Evolutionary conservation across 305 asterid genomes (phyloP), one percentile per base, ranked within the genome.

Genomic region (Rubia peregrina): DNA sequence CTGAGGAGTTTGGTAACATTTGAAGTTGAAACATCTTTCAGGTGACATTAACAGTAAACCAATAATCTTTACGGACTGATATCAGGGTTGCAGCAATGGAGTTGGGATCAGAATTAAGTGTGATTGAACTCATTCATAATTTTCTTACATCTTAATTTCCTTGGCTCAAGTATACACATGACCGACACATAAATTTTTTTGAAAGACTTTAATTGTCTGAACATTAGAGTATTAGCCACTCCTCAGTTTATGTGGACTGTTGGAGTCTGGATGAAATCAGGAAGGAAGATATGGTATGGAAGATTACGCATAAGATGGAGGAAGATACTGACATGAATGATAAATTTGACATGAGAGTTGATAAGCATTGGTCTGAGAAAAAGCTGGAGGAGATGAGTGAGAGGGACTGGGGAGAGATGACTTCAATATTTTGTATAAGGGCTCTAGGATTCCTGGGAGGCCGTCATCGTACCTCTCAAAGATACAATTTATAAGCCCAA

Each of bases 51-150:
- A 87, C 97, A 24, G 99, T 96, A 55, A 94, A 94, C 78, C 97
- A 91, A 74, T 95, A 94, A 65, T 97, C 99, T 0, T 82, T 91
- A 67, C 90, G 96, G 64, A 88, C 93, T 69, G 97, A 94, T 79
- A 94, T 91, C 74, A 94, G 96, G 0, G 96, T 91, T 73, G 96
- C 96, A 76, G 99, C 99, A 72, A 94, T 94, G 97, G 95, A 84
- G 75, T 82, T 91, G 75, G 99, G 97, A 59, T 67, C 95, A 22
- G 97, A 88, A 78, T 96, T 87, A 74, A 87, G 96, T 81, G 41
- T 42, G 53, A 26, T 43, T 43, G 38, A 30, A 51, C 36, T 66
- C 65, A 3, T n/a, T 1, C 55, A 69, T 38, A n/a, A 19, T 19
- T 19, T 57, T 57, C 36, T 49, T 69, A 16, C 48, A 44, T 56